A percentile compares a stretch with the other conserved stretches of the same genome.
phyloP scores from a whole-genome alignment of 345 rosid genomes.

The Hypericum perforatum region DNA sequence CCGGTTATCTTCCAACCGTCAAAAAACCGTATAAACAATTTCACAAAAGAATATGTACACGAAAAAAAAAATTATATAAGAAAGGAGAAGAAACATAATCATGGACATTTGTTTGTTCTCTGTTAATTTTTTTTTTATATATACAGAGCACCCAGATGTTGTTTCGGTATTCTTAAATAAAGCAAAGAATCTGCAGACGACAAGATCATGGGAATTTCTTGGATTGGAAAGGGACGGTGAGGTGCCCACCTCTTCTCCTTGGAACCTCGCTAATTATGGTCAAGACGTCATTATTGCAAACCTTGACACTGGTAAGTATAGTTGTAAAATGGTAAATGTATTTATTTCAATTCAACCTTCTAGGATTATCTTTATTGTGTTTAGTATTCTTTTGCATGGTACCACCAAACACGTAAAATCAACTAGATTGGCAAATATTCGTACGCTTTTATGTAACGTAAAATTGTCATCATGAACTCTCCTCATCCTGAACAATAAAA shows the following conservation, averaged over 20 bases:
- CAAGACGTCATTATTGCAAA: slow-evolving; percentile 36
- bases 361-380: too few species aligned
- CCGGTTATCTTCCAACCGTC: too few species aligned
- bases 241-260: slow-evolving; percentile 5
- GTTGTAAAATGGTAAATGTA: background rate
- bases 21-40: too few species aligned
- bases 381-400: slow-evolving; percentile 14
- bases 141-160: slow-evolving; percentile 1
- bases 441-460: background rate
- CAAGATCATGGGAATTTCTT: background rate
- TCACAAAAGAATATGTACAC: too few species aligned
- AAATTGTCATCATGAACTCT: too few species aligned
- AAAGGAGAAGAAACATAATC: too few species aligned
- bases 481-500: too few species aligned
- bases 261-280: slow-evolving; percentile 30
- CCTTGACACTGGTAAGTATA: slow-evolving; percentile 29
- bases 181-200: background rate
- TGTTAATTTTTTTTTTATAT: background rate
- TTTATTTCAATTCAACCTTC: slow-evolving; percentile 19
- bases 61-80: too few species aligned
- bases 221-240: background rate
- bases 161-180: background rate
- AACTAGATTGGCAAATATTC: background rate
- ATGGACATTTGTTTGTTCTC: background rate
- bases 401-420: slow-evolving; percentile 13